Base-by-base conservation (phyloP, 768 basidiomycete genomes). In the Thelephora aurantiotincta region DNA sequence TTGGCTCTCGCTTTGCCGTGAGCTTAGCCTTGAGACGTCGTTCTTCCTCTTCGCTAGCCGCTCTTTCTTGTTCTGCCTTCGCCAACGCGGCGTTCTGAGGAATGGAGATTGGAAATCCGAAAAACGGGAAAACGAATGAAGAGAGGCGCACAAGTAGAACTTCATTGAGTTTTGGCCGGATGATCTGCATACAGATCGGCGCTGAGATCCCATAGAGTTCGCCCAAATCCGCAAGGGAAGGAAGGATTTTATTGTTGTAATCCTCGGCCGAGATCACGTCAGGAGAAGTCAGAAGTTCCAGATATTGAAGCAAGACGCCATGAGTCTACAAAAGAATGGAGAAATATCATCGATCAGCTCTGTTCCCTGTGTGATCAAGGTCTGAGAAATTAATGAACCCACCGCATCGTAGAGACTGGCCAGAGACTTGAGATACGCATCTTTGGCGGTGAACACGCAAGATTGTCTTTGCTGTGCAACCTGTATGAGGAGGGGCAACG, bases 131-230 rank as follows among this genome's bases (percentile, higher is more conserved):
- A n/a, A 19, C 22, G 43, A 19, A 20, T 11, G 18, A 9, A 6
- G 1, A 26, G 33, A 3, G 11, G 37, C 42, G 1, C 59, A 82
- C 82, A 55, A 85, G 63, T 42, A 87, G 65, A 23, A 70, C 65
- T 7, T 66, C 66, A 52, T 85, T 77, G 38, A 87, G 68, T 47
- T 84, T 80, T 12, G 94, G 92, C 13, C 96, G 78, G 35, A 89
- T 74, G 49, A 98, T 82, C 59, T 93, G 90, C 87, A 98, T 96
- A 46, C 91, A 89, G 48, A 96, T 81, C 11, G 86, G 77, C 34
- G 85, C 78, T 50, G 80, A 78, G 41, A 99, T 77, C 6, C 83
- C 86, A 62, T 84, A 98, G 35, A 72, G 70, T 45, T 74, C 69
- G 46, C 80, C 80, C 7, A 98, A 72, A 23, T 87, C 82, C 1